A percentile compares a stretch with the other conserved stretches of the same genome.
Evolutionary conservation across 1,284 basidiomycete species (phyloP).

Genomic region (Exobasidium rhododendri): DNA sequence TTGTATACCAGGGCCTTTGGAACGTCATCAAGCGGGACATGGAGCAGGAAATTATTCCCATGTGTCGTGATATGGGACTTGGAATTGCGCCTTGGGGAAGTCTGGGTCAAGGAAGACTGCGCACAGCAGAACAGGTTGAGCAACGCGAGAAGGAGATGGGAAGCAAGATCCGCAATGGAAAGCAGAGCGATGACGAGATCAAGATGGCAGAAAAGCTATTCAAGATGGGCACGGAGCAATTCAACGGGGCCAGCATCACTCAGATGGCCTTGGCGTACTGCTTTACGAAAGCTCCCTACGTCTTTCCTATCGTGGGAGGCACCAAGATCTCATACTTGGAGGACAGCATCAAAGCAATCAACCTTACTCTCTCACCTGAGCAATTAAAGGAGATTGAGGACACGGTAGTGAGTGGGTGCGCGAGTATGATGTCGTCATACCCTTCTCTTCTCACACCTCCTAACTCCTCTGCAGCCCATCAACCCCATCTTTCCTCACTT

Average conservation of each 20-base stretch:
- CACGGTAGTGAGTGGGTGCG: background rate
- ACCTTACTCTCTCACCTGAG: constrained; percentile 20
- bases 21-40: constrained; percentile 60
- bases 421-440: no score
- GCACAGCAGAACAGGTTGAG: constrained; percentile 33
- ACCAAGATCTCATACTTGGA: constrained; percentile 32
- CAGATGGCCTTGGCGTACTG: constrained; percentile 34
- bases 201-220: background rate
- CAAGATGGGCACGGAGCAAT: constrained; percentile 7
- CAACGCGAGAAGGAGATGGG: constrained; percentile 19
- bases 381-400: constrained; percentile 35
- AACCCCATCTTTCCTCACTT: constrained; percentile 44
- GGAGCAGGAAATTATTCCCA: constrained; percentile 66
- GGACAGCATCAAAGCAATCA: constrained; percentile 31
- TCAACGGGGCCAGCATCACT: background rate
- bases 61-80: constrained; percentile 59
- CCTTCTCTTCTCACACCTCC: no score
- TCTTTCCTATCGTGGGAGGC: constrained; percentile 34
- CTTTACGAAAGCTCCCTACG: constrained; percentile 17
- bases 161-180: background rate
- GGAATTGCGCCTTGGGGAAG: constrained; percentile 62
- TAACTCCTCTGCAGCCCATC: no score
- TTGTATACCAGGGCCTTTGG: constrained; percentile 64
- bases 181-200: constrained; percentile 7
- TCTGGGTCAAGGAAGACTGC: constrained; percentile 59